phyloP scores from a whole-genome alignment of 2,329 filamentous ascomycete genomes.

The Alternaria dauci region DNA sequence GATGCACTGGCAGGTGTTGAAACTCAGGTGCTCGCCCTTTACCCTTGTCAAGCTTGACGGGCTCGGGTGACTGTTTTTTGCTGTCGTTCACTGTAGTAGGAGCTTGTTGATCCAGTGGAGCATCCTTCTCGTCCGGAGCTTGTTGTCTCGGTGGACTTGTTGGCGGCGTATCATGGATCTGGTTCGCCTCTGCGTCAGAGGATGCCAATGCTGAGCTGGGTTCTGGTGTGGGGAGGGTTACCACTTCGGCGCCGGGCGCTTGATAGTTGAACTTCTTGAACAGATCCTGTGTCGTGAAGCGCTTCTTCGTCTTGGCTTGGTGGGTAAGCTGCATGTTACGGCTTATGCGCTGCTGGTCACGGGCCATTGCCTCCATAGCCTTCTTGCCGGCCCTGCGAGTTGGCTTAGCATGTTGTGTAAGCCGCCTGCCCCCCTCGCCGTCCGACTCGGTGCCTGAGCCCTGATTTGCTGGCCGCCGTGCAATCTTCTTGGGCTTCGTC shows the following conservation, averaged over 20 bases:
- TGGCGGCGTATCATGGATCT: constrained; percentile 52
- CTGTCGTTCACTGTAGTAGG: constrained; percentile 7
- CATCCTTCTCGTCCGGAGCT: constrained; percentile 10
- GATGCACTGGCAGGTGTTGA: constrained; percentile 43
- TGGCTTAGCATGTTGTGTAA: constrained; percentile 75
- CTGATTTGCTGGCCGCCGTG: constrained; percentile 42
- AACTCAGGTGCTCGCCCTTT: constrained; percentile 66
- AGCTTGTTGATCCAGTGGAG: not conserved
- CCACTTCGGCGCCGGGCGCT: constrained; percentile 36
- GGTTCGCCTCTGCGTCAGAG: constrained; percentile 66
- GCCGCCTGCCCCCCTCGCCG: constrained; percentile 56
- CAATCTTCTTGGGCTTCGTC: constrained; percentile 49
- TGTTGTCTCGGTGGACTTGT: constrained; percentile 53
- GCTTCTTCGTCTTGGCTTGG: constrained; percentile 86
- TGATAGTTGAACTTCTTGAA: constrained; percentile 85
- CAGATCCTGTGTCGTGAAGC: constrained; percentile 81
- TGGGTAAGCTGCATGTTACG: constrained; percentile 91
- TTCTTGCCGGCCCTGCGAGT: constrained; percentile 91
- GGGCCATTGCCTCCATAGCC: constrained; percentile 91
- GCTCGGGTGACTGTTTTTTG: constrained; percentile 10
- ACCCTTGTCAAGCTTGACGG: constrained; percentile 61
- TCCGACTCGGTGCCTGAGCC: constrained; percentile 64
- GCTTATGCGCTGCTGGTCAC: constrained; percentile 90
- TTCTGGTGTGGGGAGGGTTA: constrained; percentile 37
- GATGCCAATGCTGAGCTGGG: constrained; percentile 61